phyloP scores from a whole-genome alignment of 192 early-diverging fungal genomes.

The Linnemannia hyalina region DNA sequence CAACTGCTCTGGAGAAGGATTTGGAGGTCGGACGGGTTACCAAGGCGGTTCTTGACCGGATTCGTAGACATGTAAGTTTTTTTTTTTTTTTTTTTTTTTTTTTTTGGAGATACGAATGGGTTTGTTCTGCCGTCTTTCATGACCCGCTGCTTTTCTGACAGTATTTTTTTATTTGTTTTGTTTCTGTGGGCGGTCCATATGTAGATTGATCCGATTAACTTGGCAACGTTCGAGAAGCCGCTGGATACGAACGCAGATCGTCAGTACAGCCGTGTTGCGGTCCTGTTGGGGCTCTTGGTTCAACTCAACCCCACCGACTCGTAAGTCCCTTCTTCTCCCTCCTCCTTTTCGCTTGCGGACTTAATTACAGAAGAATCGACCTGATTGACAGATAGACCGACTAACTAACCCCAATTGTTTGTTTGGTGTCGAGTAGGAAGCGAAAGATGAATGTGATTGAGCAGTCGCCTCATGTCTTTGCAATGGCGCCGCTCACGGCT shows the following conservation, averaged over 20 bases:
- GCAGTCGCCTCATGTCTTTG: conserved; percentile 68
- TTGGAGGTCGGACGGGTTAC: conserved; percentile 8
- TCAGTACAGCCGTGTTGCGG: conserved; percentile 65
- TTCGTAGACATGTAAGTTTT: conserved; percentile 51
- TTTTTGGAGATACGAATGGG: background rate
- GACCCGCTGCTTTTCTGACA: no score
- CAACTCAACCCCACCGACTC: conserved; percentile 61
- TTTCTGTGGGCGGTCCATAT: background rate
- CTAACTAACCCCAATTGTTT: background rate
- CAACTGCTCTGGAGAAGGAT: conserved; percentile 33
- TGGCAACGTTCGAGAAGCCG: conserved; percentile 64
- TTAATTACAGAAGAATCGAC: no score
- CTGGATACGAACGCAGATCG: conserved; percentile 68
- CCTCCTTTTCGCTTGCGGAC: background rate
- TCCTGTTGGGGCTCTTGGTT: conserved; percentile 67
- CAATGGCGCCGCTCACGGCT: conserved; percentile 63
- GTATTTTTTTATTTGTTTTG: background rate
- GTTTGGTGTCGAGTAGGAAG: conserved; percentile 34
- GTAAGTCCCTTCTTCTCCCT: conserved; percentile 13
- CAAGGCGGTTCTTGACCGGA: conserved; percentile 29
- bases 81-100: background rate
- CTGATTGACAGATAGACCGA: background rate
- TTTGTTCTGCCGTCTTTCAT: background rate
- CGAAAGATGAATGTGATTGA: conserved; percentile 53
- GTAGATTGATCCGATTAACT: conserved; percentile 81